A percentile compares a stretch with the other conserved stretches of the same genome.
Evolutionary conservation across 2,329 filamentous ascomycete species (phyloP).

Genomic region (Tolypocladium tundrense): DNA sequence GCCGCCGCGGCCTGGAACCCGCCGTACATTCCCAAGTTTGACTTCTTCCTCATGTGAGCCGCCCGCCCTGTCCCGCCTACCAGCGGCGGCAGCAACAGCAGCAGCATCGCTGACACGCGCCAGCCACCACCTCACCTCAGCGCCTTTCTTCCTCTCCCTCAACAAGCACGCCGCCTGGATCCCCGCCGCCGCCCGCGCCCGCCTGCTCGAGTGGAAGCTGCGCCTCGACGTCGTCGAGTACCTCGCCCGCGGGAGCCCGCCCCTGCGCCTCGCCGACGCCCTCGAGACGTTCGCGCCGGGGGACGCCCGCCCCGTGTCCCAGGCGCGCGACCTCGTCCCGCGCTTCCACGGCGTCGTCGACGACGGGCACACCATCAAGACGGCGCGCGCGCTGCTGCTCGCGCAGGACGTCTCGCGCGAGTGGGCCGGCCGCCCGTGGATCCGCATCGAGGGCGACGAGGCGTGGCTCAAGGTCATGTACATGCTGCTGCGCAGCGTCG

Average conservation of each 20-base stretch:
- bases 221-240: constrained; percentile 67
- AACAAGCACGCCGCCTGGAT: constrained; percentile 48
- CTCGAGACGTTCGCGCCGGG: constrained; percentile 43
- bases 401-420: constrained; percentile 42
- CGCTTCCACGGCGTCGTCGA: constrained; percentile 45
- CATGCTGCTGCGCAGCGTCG: constrained; percentile 52
- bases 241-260: constrained; percentile 53
- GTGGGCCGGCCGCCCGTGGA: constrained; percentile 36
- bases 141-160: constrained; percentile 65
- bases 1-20: constrained; percentile 50
- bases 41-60: constrained; percentile 62
- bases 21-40: constrained; percentile 59
- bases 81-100: background rate
- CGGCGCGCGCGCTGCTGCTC: constrained; percentile 58
- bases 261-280: constrained; percentile 42
- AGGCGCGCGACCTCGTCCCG: constrained; percentile 37
- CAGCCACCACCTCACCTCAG: constrained; percentile 66
- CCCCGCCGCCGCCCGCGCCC: constrained; percentile 46
- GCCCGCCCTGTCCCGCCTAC: background rate
- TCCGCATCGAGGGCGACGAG: constrained; percentile 41
- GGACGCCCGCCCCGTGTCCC: constrained; percentile 27
- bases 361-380: constrained; percentile 74
- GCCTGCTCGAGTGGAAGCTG: constrained; percentile 74
- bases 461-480: constrained; percentile 52
- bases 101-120: background rate